These are phyloP conservation scores for Pelargonium nanum DNA, from an alignment of 345 rosid genomes.

Conservation along the genomic window DNA sequence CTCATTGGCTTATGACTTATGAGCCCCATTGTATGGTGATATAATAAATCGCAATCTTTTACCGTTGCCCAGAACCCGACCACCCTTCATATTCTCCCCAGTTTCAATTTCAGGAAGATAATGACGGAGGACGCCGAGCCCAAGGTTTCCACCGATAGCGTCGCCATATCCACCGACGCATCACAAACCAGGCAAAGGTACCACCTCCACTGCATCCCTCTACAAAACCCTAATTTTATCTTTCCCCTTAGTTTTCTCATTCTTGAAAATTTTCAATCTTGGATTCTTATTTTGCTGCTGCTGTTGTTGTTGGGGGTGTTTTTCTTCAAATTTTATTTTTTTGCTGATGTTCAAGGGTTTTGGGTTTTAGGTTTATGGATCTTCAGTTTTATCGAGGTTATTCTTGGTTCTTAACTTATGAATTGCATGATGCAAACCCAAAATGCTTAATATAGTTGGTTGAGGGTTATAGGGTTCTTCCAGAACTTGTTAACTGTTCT, in stretches of 20 bases:
- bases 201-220: background rate
- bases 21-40: too few species aligned
- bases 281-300: background rate
- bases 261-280: background rate
- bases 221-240: background rate
- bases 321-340: too few species aligned
- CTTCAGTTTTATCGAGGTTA: background rate
- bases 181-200: background rate
- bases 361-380: background rate
- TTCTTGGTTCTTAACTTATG: background rate
- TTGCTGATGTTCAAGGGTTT: background rate
- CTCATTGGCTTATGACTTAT: too few species aligned
- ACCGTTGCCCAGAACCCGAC: too few species aligned
- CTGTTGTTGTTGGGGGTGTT: background rate
- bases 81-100: too few species aligned
- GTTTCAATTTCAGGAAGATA: too few species aligned
- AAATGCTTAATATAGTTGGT: background rate
- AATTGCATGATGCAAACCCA: background rate
- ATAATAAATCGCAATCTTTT: too few species aligned
- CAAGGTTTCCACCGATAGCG: background rate
- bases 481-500: background rate
- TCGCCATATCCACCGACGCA: background rate
- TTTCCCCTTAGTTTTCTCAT: background rate
- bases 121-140: background rate
- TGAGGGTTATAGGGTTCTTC: background rate